phyloP scores from a whole-genome alignment of 139 green algal genomes.

The Picochlorum sp. region DNA sequence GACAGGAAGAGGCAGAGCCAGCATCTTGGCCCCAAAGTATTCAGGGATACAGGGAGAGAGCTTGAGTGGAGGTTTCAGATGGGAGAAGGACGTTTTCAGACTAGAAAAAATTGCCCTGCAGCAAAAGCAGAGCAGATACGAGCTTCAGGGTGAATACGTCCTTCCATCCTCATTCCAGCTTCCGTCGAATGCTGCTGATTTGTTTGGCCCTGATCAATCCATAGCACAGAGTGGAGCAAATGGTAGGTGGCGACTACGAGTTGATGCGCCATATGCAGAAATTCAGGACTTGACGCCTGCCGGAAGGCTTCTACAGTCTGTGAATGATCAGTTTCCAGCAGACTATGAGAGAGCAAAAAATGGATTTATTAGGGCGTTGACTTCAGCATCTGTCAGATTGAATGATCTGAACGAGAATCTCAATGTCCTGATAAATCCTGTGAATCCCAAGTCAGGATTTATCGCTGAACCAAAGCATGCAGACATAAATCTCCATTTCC shows the following conservation, averaged over 20 bases:
- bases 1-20: slow-evolving; percentile 39
- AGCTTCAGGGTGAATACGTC: slow-evolving; percentile 71
- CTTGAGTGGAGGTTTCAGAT: slow-evolving; percentile 48
- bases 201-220: not conserved
- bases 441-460: not conserved
- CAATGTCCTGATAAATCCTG: slow-evolving; percentile 2
- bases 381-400: slow-evolving; percentile 9
- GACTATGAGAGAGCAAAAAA: slow-evolving; percentile 70
- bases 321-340: slow-evolving; percentile 18
- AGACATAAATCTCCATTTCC: slow-evolving; percentile 11
- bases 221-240: slow-evolving; percentile 28
- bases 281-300: slow-evolving; percentile 83
- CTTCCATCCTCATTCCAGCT: slow-evolving; percentile 43
- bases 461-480: not conserved
- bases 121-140: slow-evolving; percentile 56
- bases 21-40: slow-evolving; percentile 52
- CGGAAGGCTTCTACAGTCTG: slow-evolving; percentile 59
- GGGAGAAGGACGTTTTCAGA: slow-evolving; percentile 76
- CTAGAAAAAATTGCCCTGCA: slow-evolving; percentile 70
- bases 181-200: slow-evolving; percentile 31
- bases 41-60: slow-evolving; percentile 53
- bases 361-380: slow-evolving; percentile 55
- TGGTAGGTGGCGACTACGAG: slow-evolving; percentile 24
- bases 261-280: slow-evolving; percentile 62
- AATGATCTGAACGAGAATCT: slow-evolving; percentile 19